These are phyloP conservation scores for Phlyctochytrium planicorne DNA, from an alignment of 192 early-diverging fungal species.

Conservation along the genomic window DNA sequence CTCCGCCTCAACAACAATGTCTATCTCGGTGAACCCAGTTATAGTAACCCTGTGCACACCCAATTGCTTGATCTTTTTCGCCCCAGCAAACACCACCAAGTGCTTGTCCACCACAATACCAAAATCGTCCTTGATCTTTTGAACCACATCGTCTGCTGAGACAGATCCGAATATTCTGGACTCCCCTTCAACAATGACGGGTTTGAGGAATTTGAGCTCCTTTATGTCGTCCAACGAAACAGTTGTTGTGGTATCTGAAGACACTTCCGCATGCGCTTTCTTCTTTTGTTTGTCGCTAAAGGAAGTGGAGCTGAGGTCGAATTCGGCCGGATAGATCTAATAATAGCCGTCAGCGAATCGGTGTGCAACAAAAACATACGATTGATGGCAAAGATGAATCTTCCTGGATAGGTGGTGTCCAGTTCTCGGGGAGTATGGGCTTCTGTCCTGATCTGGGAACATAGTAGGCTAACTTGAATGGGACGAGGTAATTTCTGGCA, in stretches of 20 bases:
- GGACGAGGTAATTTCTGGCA: constrained; percentile 39
- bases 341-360: not conserved
- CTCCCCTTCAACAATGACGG: constrained; percentile 24
- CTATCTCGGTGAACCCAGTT: too few species aligned
- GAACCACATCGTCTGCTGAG: constrained; percentile 21
- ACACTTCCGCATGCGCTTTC: not conserved
- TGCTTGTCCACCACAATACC: constrained; percentile 3
- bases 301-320: constrained; percentile 4
- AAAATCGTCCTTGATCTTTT: constrained; percentile 4
- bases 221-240: not conserved
- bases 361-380: not conserved
- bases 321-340: constrained; percentile 8
- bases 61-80: constrained; percentile 28
- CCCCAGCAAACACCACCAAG: constrained; percentile 8
- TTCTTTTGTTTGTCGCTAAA: not conserved
- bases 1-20: too few species aligned
- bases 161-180: constrained; percentile 30
- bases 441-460: constrained; percentile 26
- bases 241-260: not conserved
- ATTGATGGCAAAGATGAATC: not conserved
- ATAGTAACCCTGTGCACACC: constrained; percentile 13
- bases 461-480: constrained; percentile 39
- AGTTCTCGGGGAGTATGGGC: constrained; percentile 35
- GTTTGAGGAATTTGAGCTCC: constrained; percentile 22
- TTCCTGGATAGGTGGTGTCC: constrained; percentile 9